These are phyloP conservation scores for Aspergillus aculeatinus DNA, from an alignment of 2,329 filamentous ascomycete genomes.

Conservation along the genomic window DNA sequence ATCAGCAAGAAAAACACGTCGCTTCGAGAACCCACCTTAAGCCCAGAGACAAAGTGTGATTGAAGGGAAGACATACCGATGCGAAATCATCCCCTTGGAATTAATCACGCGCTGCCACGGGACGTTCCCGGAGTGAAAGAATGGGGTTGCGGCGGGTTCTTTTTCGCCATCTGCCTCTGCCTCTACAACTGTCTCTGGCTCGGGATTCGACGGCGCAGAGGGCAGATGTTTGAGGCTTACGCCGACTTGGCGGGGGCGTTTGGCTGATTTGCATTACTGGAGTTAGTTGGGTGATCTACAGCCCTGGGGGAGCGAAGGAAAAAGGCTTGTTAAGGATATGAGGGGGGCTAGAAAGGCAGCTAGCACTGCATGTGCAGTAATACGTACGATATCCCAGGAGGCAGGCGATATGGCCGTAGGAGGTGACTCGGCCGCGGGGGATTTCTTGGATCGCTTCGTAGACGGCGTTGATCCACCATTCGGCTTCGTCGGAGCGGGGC, in stretches of 20 bases:
- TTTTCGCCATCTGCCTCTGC: background rate
- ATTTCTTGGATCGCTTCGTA: constrained; percentile 85
- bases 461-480: constrained; percentile 60
- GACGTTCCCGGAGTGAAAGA: constrained; percentile 74
- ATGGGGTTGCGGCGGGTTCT: constrained; percentile 39
- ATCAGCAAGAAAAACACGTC: background rate
- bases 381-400: constrained; percentile 60
- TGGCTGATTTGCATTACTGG: constrained; percentile 48
- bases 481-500: constrained; percentile 49
- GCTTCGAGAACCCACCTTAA: too few relatives aligned
- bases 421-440: constrained; percentile 78
- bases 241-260: constrained; percentile 80
- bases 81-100: constrained; percentile 79
- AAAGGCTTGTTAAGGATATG: too few relatives aligned
- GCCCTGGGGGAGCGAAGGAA: too few relatives aligned
- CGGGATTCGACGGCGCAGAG: constrained; percentile 23
- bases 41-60: background rate
- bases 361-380: too few relatives aligned
- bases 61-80: constrained; percentile 58
- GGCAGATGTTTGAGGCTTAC: constrained; percentile 86
- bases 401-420: constrained; percentile 72
- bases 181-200: background rate
- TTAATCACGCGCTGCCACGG: constrained; percentile 96
- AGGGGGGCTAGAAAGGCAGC: too few relatives aligned
- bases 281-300: too few relatives aligned